Base-by-base conservation (phyloP, 345 rosid genomes). In the Aquilaria yunnanensis region DNA sequence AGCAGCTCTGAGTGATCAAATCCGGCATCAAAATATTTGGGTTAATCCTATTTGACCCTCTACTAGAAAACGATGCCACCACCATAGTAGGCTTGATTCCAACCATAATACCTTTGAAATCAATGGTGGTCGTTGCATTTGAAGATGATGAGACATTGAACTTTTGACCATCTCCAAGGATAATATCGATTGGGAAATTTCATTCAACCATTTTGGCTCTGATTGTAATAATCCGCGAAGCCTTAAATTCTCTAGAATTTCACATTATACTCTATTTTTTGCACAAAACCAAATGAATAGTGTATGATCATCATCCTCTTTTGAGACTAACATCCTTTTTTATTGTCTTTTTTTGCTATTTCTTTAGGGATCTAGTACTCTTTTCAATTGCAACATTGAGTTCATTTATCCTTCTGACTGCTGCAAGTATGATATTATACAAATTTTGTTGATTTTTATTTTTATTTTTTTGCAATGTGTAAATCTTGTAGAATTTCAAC, bases 331-430 rank as follows among this genome's bases (percentile, higher is more conserved):
- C 74, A 85, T 94, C 69, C 96, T 96, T 7, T 94, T 94, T 65
- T 74, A 96, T 62, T 94, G 99, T 73, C 83, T 90, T 63, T 96
- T 94, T 64, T 97, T 97, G 43, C 97, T 88, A 66, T 94, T 88
- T 79, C 96, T 94, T 49, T 82, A 86, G 67, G 85, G 75, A 74
- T 75, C 93, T 61, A 96, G 99, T 88, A 47, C 87, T 77, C 63
- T 47, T 66, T 64, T 62, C 0, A 5, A 10, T 54, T 56, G 5
- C 34, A 30, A 51, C n/a, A 29, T 57, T 62, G 41, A 52, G 31
- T 65, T 23, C 23, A 23, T 23, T 23, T 23, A 23, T 23, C 23
- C 23, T 52, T 46, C 56, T 55, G 31, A 11, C 23, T 61, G 32
- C 33, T 29, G 32, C 46, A 29, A 57, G 46, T 46, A 50, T 10